These are phyloP conservation scores for Asterella californica DNA, from an alignment of 225 moss, liverwort and hornwort genomes.

Conservation along the genomic window DNA sequence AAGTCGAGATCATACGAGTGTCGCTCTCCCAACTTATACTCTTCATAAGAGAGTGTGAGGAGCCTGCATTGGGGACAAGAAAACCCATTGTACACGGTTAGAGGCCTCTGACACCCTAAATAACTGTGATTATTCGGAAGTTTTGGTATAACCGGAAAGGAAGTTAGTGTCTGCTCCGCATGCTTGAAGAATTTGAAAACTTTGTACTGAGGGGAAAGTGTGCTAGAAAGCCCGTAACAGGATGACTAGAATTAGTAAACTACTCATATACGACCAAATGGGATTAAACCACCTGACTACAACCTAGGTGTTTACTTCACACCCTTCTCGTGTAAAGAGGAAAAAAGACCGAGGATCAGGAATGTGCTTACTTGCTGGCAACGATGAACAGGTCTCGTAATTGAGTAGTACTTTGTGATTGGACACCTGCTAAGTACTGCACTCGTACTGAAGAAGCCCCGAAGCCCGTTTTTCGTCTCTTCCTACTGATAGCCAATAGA, in stretches of 20 bases:
- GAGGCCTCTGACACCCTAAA: not conserved
- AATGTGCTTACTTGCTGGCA: slow-evolving; percentile 22
- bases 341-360: not conserved
- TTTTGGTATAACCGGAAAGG: no score
- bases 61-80: slow-evolving; percentile 2
- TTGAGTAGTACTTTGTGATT: slow-evolving; percentile 33
- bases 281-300: not conserved
- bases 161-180: no score
- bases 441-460: slow-evolving; percentile 35
- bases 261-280: not conserved
- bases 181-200: no score
- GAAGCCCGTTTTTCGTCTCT: slow-evolving; percentile 37
- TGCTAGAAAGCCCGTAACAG: not conserved
- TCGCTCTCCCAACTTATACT: not conserved
- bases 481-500: slow-evolving; percentile 43
- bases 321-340: no score
- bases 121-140: not conserved
- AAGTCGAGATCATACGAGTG: not conserved
- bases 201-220: not conserved
- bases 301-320: no score
- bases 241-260: no score
- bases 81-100: not conserved
- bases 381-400: slow-evolving; percentile 31
- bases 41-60: slow-evolving; percentile 18
- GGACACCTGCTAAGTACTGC: slow-evolving; percentile 30